A percentile compares a stretch with the other conserved stretches of the same genome.
Conservation (phyloP, 2,329 filamentous ascomycete genomes). For the Pseudogymnoascus pannorum region DNA sequence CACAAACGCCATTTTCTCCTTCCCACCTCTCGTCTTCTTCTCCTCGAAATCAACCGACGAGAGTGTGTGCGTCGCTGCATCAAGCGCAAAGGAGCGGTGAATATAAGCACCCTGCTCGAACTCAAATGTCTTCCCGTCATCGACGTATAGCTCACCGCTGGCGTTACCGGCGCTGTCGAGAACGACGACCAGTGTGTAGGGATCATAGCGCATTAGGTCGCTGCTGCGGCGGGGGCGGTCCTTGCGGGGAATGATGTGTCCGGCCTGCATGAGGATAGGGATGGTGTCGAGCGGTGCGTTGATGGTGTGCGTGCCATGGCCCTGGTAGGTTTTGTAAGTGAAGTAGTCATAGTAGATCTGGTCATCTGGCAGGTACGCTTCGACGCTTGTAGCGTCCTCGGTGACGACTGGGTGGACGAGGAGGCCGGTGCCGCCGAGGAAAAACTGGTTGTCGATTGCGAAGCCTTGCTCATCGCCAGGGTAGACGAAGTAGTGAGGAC, state of each 20-base stretch:
- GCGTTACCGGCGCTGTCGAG: slow-evolving; percentile 64
- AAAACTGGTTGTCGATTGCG: slow-evolving; percentile 84
- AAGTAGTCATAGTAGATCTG: slow-evolving; percentile 96
- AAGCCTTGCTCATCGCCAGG: slow-evolving; percentile 83
- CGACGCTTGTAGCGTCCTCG: slow-evolving; percentile 63
- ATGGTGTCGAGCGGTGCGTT: slow-evolving; percentile 77
- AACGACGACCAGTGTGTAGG: slow-evolving; percentile 82
- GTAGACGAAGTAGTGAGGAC: slow-evolving; percentile 89
- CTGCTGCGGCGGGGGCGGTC: slow-evolving; percentile 81
- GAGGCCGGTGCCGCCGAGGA: slow-evolving; percentile 79
- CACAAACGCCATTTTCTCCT: slow-evolving; percentile 56
- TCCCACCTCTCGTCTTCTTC: slow-evolving; percentile 35
- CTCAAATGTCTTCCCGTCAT: slow-evolving; percentile 91
- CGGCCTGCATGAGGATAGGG: slow-evolving; percentile 85
- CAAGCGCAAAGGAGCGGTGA: slow-evolving; percentile 70
- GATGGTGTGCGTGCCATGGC: slow-evolving; percentile 63
- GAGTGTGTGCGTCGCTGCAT: slow-evolving; percentile 46
- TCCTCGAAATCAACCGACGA: slow-evolving; percentile 59
- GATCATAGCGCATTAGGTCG: slow-evolving; percentile 86
- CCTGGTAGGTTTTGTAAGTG: slow-evolving; percentile 66
- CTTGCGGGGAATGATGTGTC: slow-evolving; percentile 84
- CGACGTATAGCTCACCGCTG: slow-evolving; percentile 76
- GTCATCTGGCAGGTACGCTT: slow-evolving; percentile 82
- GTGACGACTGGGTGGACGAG: slow-evolving; percentile 86
- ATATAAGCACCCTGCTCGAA: slow-evolving; percentile 82